These are phyloP conservation scores for Lonicera japonica DNA, from an alignment of 129 eudicot genomes.

Conservation along the genomic window DNA sequence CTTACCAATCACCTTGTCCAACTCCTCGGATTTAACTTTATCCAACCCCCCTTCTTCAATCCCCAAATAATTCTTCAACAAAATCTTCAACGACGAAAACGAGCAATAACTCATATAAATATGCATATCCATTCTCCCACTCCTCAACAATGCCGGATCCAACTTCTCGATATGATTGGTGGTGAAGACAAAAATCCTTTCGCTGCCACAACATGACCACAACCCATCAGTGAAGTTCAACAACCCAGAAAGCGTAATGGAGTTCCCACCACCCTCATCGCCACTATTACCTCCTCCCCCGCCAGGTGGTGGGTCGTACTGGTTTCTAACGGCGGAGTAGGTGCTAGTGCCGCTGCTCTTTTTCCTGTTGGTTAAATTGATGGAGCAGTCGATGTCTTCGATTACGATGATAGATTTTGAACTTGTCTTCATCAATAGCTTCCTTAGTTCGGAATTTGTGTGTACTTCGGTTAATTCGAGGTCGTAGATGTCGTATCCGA, in stretches of 20 bases:
- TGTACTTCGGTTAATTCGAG: slow-evolving; percentile 81
- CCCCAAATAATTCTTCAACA: slow-evolving; percentile 71
- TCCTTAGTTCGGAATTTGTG: slow-evolving; percentile 75
- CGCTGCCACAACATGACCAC: slow-evolving; percentile 96
- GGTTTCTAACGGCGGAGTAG: slow-evolving; percentile 8
- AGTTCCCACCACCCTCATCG: slow-evolving; percentile 36
- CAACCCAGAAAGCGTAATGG: slow-evolving; percentile 77
- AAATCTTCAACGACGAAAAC: slow-evolving; percentile 49
- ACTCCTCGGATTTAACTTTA: slow-evolving; percentile 19
- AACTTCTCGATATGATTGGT: slow-evolving; percentile 90
- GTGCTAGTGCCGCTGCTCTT: slow-evolving; percentile 8
- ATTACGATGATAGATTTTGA: slow-evolving; percentile 90
- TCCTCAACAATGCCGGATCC: slow-evolving; percentile 87
- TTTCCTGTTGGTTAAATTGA: slow-evolving; percentile 57
- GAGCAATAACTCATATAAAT: slow-evolving; percentile 70
- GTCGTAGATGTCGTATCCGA: slow-evolving; percentile 87
- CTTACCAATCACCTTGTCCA: slow-evolving; percentile 42
- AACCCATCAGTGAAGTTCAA: slow-evolving; percentile 89
- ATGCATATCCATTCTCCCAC: slow-evolving; percentile 99
- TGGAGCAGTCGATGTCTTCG: slow-evolving; percentile 90
- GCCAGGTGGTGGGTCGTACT: slow-evolving; percentile 17
- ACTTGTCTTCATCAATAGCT: slow-evolving; percentile 82
- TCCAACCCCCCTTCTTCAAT: slow-evolving; percentile 41
- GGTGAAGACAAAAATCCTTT: slow-evolving; percentile 88
- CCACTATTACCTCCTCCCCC: slow-evolving; percentile 8